Evolutionary conservation across 2,329 filamentous ascomycete genomes (phyloP), one percentile per base, ranked within the genome.

Genomic region (Aspergillus terreus): DNA sequence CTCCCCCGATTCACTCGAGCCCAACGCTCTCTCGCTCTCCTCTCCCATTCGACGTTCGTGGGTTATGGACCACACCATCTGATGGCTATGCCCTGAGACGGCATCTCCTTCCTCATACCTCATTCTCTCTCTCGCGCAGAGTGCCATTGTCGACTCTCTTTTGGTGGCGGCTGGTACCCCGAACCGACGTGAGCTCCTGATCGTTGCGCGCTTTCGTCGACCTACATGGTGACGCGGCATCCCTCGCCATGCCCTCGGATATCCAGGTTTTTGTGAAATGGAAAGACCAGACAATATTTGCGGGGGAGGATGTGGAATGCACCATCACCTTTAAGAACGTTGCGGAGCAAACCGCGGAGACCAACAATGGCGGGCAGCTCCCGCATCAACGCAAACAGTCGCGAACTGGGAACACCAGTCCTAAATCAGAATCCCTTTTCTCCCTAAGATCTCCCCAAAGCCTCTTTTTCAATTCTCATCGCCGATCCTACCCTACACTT

Each of bases 301-400:
- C 94, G 51, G 94, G 94, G 72, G 94, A 99, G 78, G 88, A 96
- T 67, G 83, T 97, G 66, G 89, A 92, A 75, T 97, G 94, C 74
- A 91, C 86, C 60, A 95, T 99, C 71, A 96, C 90, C 46, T 99
- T 99, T 76, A 92, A 88, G 74, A 99, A 99, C 70, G 81, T 92
- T 46, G 77, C 81, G 27, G 71, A 81, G 46, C 75, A 60, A 54
- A 59, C 58, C 49, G 62, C 63, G 42, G 66, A 72, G 27, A 51
- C 66, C 45, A 59, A 54, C 57, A 61, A 59, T 58, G 59, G 57
- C 44, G 51, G 58, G 32, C 65, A 66, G 52, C 58, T 56, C 43
- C 58, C 60, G 43, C 69, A 72, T 56, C 67, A 71, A 53, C 63
- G 71, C 53, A 70, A 68, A 54, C 57, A 61, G 35, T 73, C 71